Evolutionary conservation across 768 basidiomycete genomes (phyloP), one percentile per base, ranked within the genome.

Genomic region (Kwoniella mangroviensis): DNA sequence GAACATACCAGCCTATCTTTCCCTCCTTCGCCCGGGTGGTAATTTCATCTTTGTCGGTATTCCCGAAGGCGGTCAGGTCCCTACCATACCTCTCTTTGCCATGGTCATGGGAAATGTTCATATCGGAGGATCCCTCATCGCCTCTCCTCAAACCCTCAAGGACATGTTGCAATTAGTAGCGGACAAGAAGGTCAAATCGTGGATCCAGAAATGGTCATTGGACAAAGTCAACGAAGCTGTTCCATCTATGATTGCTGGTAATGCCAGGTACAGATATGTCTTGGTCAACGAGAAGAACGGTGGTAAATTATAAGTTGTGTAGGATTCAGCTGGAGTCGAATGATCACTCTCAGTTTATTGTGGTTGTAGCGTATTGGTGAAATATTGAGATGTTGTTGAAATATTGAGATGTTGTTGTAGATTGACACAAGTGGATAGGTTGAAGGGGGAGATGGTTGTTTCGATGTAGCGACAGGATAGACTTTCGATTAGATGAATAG

Each of bases 51-150:
- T 82, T 19, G 75, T 81, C 63, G 81, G 81, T 65, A 66, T 73
- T 5, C 75, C 81, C 42, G 81, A 82, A 45, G 83, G 68, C 42
- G 83, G 84, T 13, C 77, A 82, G 43, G 74, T 88, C 3, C 86
- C 87, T 1, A 69, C 77, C 9, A 68, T 87, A 22, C 65, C 79
- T 26, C 63, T 72, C 15, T 65, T 70, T n/a, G 59, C 75, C 51
- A 62, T 80, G 10, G 63, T 81, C 59, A 45, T 67, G 60, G 59
- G 70, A 85, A 73, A 88, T 88, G 73, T 77, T 34, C 70, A 75
- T 42, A 56, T 83, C 41, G 68, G 69, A 53, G 80, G 78, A 17
- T 77, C 74, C 15, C 49, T 69, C 45, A 76, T 81, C 63, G 73
- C 77, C 13, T 78, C 75, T 13, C 76, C 76, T 34, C 55, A 64